Base-by-base conservation (phyloP, 108 stramenopile species). In the Skeletonema tropicum region DNA sequence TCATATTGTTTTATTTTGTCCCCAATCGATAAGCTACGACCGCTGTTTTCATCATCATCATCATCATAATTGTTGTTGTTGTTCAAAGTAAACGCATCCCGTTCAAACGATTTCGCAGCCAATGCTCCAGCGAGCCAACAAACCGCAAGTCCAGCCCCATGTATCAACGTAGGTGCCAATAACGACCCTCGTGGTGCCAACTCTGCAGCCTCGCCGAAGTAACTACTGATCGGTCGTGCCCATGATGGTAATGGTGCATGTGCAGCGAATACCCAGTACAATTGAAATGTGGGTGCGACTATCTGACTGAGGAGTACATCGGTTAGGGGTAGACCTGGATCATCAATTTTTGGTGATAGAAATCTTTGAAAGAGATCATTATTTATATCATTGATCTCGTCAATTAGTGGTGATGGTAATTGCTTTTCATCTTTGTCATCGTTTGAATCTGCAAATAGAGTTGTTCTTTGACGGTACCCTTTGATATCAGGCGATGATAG, bases 111-210 rank as follows among this genome's bases (percentile, higher is more conserved):
- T 19, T 71, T 76, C 10, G 90, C 90, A 0, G 90, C 89, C 76
- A 95, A 69, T 33, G 89, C 88, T 7, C 91, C 94, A 45, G 77
- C 46, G 3, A 88, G 3, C 91, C 91, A 95, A 74, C 91, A 92
- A 10, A 82, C 82, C 0, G 94, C 90, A 68, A 92, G 60, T 7
- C 89, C 91, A 13, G 91, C 90, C 9, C 94, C 94, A 65, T 92
- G 91, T 68, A 95, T 76, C 46, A 95, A 60, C 0, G 89, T 86
- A 0, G 94, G 94, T 10, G 89, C 89, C 60, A 95, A 66, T 10
- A 95, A 69, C 5, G 89, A 80, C n/a, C 93, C 93, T 25, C 86
- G 74, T 57, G 80, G 67, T 31, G 80, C 64, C 70, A 80, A 70
- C 5, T 64, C 68, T 17, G 68, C 66, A 6, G 62, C 42, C 35